phyloP scores from a whole-genome alignment of 2,329 filamentous ascomycete genomes.

The Alternaria ethzedia region DNA sequence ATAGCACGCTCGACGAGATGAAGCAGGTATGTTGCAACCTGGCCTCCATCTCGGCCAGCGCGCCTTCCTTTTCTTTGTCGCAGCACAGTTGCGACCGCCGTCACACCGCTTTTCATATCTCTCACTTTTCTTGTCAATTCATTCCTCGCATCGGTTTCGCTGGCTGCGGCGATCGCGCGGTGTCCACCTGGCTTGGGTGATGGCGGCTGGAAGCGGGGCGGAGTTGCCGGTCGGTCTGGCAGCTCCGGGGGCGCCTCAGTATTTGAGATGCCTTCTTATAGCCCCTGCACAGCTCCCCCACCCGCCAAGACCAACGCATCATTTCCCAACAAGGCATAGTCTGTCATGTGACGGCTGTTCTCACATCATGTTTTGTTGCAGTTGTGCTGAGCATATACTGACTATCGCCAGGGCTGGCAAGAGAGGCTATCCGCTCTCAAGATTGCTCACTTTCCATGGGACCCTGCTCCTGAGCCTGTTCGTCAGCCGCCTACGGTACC shows the following conservation, averaged over 20 bases:
- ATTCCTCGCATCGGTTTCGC: slow-evolving; percentile 22
- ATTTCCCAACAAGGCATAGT: slow-evolving; percentile 44
- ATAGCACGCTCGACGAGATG: slow-evolving; percentile 84
- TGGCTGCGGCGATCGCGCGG: slow-evolving; percentile 25
- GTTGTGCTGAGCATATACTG: slow-evolving; percentile 15
- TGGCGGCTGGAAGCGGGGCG: slow-evolving; percentile 53
- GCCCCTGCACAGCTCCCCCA: slow-evolving; percentile 48
- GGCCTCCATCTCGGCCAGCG: slow-evolving; percentile 17
- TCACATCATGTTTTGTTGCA: slow-evolving; percentile 1
- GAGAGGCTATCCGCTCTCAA: slow-evolving; percentile 83
- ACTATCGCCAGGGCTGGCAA: slow-evolving; percentile 79
- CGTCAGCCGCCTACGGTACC: slow-evolving; percentile 51
- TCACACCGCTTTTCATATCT: slow-evolving; percentile 7
- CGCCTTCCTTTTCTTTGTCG: slow-evolving; percentile 23
- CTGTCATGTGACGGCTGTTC: slow-evolving; percentile 41
- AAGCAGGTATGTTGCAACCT: slow-evolving; percentile 71
- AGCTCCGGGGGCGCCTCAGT: slow-evolving; percentile 50
- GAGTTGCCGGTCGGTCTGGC: slow-evolving; percentile 46
- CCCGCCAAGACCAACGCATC: slow-evolving; percentile 45
- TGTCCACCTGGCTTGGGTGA: slow-evolving; percentile 35
- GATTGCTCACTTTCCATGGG: slow-evolving; percentile 93
- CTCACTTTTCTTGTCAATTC: slow-evolving; percentile 13
- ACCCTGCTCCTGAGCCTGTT: slow-evolving; percentile 70
- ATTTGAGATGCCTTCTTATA: slow-evolving; percentile 58
- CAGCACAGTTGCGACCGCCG: slow-evolving; percentile 9